A percentile compares a stretch with the other conserved stretches of the same genome.
Conservation (phyloP, 768 basidiomycete species). For the Phaeolepiota aurea region DNA sequence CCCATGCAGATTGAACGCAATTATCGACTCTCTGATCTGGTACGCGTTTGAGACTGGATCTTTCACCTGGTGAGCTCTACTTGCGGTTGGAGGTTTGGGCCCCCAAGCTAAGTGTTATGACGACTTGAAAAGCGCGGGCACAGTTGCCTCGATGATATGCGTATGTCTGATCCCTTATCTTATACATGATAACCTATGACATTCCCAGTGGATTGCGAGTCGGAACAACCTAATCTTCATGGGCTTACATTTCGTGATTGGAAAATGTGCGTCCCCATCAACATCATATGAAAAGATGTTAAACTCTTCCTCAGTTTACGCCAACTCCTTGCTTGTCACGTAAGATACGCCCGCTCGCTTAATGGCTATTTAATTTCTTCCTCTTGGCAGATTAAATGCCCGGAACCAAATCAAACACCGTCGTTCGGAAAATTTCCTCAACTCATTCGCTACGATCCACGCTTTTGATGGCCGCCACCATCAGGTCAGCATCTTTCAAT, state of each 20-base stretch:
- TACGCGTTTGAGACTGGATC: conserved; percentile 48
- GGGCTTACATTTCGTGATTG: conserved; percentile 45
- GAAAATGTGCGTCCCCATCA: conserved; percentile 29
- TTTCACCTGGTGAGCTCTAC: conserved; percentile 31
- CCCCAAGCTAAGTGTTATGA: background rate
- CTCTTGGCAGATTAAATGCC: background rate
- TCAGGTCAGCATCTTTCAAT: background rate
- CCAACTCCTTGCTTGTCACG: conserved; percentile 44
- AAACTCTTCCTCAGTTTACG: conserved; percentile 30
- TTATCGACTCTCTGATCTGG: conserved; percentile 38
- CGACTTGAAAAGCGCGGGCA: conserved; percentile 23
- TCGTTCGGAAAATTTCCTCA: background rate
- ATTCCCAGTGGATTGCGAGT: conserved; percentile 35
- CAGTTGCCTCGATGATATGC: conserved; percentile 38
- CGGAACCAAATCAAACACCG: background rate
- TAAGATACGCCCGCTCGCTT: conserved; percentile 10
- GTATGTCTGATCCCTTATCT: conserved; percentile 17
- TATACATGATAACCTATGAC: background rate
- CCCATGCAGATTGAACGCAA: conserved; percentile 31
- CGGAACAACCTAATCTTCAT: conserved; percentile 42
- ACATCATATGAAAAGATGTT: background rate
- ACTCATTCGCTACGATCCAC: background rate
- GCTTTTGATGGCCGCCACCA: background rate
- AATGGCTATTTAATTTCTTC: background rate
- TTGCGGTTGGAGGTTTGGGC: background rate